Percentiles rank a stretch among this genome's conserved stretches.
Evolutionary conservation across 495 filamentous ascomycete genomes (phyloP).

Genomic region (Annulohypoxylon stygium): DNA sequence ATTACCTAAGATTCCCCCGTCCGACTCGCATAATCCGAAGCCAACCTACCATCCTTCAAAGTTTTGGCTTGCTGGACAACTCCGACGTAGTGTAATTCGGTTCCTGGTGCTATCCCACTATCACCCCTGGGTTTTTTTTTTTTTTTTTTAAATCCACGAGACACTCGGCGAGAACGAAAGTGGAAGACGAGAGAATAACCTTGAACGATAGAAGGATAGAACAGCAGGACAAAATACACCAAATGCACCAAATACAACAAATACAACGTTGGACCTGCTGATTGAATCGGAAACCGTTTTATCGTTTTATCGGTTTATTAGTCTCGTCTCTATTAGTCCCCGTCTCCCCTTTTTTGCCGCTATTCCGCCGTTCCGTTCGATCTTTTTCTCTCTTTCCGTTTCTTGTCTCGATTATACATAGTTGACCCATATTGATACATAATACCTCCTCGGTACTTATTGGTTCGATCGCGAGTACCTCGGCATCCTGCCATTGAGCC

Average conservation of each 20-base stretch:
- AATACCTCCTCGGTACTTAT: slow-evolving; percentile 31
- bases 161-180: slow-evolving; percentile 34
- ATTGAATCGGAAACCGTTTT: slow-evolving; percentile 27
- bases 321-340: neutral
- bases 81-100: slow-evolving; percentile 45
- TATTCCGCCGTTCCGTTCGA: slow-evolving; percentile 35
- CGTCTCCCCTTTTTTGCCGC: slow-evolving; percentile 6
- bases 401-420: slow-evolving; percentile 1
- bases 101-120: slow-evolving; percentile 35
- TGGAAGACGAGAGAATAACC: neutral
- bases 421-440: no score
- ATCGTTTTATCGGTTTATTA: neutral
- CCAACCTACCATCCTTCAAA: neutral
- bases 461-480: slow-evolving; percentile 29
- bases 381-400: slow-evolving; percentile 8
- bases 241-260: neutral
- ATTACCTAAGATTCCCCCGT: slow-evolving; percentile 44
- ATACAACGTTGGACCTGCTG: slow-evolving; percentile 41
- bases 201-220: no score
- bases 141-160: slow-evolving; percentile 21
- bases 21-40: slow-evolving; percentile 25
- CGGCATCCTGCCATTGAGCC: slow-evolving; percentile 29
- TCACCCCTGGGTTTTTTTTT: neutral
- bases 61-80: slow-evolving; percentile 25
- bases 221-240: neutral